Base-by-base conservation (phyloP, 202 grass and related monocot species). In the Panicum hallii region DNA sequence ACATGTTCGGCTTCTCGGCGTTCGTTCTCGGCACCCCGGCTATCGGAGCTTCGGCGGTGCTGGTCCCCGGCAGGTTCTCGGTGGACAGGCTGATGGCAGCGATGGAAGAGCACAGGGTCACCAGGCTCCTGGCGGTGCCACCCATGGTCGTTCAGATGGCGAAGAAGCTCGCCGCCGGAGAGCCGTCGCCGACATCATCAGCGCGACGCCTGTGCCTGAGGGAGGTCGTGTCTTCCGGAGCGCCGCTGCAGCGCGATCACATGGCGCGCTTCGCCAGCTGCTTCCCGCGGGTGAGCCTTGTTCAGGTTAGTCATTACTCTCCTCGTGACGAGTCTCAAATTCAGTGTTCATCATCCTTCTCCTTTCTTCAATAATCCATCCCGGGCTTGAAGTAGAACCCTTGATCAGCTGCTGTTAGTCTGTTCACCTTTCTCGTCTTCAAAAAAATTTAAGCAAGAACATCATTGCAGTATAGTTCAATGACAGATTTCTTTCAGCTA, bases 1-100 rank as follows among this genome's bases (percentile, higher is more conserved):
- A 92, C 77, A 85, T 87, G 84, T 93, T 85, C 43, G 87, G 87
- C 11, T 90, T 89, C 91, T 79, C 71, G 54, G 77, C 84, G 42
- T 87, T 92, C 62, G 79, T 89, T 0, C 64, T 77, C 43, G 87
- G 83, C n/a, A 77, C 82, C 36, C 20, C 83, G 38, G 75, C 84
- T 4, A 49, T 60, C 11, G 87, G 91, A 20, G 75, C 81, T 0
- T 90, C 87, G 38, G 7, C 81, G 55, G 87, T 90, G 47, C 45
- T 92, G 77, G 69, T 90, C 4, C 70, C 61, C 1, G 67, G 58
- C 0, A 85, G 84, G 47, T 87, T 79, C 49, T 58, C 53, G 11
- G 20, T 61, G 80, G 84, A 63, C 38, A 54, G 72, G 71, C n/a
- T 89, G n/a, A 52, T 84, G 70, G 46, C 49, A 1, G 90, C 76